Conservation (phyloP, 2,329 filamentous ascomycete species). For the Ascochyta rabiei region DNA sequence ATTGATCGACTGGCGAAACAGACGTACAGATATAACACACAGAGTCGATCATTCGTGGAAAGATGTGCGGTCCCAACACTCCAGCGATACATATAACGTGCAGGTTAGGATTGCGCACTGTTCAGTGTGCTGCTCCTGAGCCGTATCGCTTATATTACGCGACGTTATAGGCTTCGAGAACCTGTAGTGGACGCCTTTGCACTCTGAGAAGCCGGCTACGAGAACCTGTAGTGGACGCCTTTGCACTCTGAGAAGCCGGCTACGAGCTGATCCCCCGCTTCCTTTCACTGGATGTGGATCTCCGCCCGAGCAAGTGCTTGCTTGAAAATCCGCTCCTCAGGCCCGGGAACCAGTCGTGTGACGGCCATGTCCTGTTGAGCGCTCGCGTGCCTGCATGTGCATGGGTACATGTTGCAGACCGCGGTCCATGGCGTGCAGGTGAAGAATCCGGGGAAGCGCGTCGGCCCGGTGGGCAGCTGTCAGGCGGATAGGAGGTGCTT, state of each 20-base stretch:
- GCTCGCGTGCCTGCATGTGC: slow-evolving; percentile 19
- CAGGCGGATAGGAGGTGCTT: slow-evolving; percentile 8
- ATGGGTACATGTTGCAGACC: slow-evolving; percentile 19
- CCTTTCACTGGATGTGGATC: neutral
- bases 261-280: neutral
- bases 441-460: slow-evolving; percentile 29
- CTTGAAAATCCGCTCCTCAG: slow-evolving; percentile 8
- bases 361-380: slow-evolving; percentile 13
- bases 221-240: neutral
- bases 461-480: slow-evolving; percentile 5
- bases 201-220: neutral
- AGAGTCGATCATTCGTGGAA: slow-evolving; percentile 3
- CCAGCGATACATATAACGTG: neutral
- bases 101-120: neutral
- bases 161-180: slow-evolving; percentile 1
- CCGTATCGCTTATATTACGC: slow-evolving; percentile 7
- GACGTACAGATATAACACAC: neutral
- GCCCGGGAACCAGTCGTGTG: slow-evolving; percentile 13
- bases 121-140: slow-evolving; percentile 1
- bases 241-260: neutral
- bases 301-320: neutral
- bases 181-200: neutral
- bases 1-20: slow-evolving; percentile 4
- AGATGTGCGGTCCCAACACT: neutral
- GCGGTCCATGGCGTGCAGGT: slow-evolving; percentile 21